A percentile compares a stretch with the other conserved stretches of the same genome.
phyloP scores from a whole-genome alignment of 768 basidiomycete species.

The Exidia glandulosa region DNA sequence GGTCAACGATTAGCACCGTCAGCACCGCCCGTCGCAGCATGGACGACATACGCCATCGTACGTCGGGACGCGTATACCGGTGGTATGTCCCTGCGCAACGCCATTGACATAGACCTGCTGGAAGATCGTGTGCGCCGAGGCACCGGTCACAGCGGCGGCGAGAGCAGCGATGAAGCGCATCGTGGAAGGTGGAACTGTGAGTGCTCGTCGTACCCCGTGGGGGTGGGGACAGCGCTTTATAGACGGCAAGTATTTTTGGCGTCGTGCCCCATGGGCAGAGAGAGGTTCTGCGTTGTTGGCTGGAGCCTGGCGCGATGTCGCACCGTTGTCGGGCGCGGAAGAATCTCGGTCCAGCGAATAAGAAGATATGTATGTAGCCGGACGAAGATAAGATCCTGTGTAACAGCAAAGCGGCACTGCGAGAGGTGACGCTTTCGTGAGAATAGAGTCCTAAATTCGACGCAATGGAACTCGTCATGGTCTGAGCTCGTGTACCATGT shows the following conservation, averaged over 20 bases:
- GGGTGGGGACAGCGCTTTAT: neutral
- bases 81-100: constrained; percentile 31
- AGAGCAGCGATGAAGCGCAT: neutral
- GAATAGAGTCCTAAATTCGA: no score
- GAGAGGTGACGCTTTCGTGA: no score
- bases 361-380: neutral
- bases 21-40: no score
- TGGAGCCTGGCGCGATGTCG: no score
- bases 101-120: constrained; percentile 47
- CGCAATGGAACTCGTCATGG: no score
- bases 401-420: no score
- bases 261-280: neutral
- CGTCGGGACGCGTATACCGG: constrained; percentile 33
- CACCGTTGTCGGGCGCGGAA: neutral
- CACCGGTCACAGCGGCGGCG: constrained; percentile 3
- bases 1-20: constrained; percentile 28
- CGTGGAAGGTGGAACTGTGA: no score
- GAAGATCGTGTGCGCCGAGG: constrained; percentile 43
- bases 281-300: neutral
- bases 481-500: no score
- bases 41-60: constrained; percentile 26
- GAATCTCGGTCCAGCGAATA: neutral
- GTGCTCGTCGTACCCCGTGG: neutral
- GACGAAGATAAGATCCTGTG: no score
- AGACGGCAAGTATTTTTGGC: neutral